Evolutionary conservation across 106 monocot species (phyloP).

Genomic region (Acorus calamus): DNA sequence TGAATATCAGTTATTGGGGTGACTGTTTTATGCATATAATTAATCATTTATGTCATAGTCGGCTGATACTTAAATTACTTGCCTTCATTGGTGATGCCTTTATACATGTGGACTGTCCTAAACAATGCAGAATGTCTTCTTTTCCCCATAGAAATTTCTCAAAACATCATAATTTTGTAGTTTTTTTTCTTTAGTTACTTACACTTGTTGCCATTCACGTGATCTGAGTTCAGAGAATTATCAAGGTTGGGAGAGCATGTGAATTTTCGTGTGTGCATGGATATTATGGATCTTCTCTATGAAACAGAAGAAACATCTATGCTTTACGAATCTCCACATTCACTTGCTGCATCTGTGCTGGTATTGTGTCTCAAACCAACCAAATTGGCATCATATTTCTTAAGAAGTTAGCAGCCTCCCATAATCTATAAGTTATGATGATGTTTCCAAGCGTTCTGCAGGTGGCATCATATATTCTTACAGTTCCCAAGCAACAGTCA

Average conservation of each 20-base stretch:
- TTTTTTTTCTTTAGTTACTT: background rate
- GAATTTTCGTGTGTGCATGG: slow-evolving; percentile 60
- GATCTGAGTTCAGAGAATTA: slow-evolving; percentile 40
- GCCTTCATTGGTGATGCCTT: no score
- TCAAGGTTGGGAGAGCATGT: slow-evolving; percentile 61
- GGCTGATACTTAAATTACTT: no score
- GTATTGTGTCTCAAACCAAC: slow-evolving; percentile 14
- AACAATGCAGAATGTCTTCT: no score
- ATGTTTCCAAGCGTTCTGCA: slow-evolving; percentile 13
- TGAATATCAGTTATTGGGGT: no score
- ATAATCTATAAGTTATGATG: no score
- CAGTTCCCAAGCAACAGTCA: slow-evolving; percentile 54
- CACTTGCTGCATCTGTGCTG: slow-evolving; percentile 53
- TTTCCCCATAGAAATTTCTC: no score
- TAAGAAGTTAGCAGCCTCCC: no score
- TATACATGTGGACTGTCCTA: no score
- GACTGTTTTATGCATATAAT: no score
- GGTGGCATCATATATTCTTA: slow-evolving; percentile 65
- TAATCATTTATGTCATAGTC: no score
- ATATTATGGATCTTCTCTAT: slow-evolving; percentile 89
- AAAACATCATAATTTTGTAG: no score
- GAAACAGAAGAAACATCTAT: slow-evolving; percentile 50
- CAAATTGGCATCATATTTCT: no score
- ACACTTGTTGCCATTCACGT: background rate
- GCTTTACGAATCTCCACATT: slow-evolving; percentile 23